Conservation (phyloP, 176 grass and related monocot species). For the Aegilops sharonensis region DNA sequence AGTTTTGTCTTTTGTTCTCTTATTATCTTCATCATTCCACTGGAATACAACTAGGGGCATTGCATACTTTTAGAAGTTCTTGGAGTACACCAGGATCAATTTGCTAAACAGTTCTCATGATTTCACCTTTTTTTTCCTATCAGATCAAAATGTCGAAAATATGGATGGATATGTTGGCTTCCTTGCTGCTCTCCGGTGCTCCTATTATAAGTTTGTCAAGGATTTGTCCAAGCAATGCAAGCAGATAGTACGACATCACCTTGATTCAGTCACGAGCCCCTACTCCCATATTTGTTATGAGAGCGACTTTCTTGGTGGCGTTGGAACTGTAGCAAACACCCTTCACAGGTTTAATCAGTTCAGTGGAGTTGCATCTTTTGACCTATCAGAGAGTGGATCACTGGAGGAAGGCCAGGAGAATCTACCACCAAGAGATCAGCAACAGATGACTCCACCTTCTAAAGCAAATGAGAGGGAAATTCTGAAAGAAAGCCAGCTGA, state of each 20-base stretch:
- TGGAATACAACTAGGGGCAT: background rate
- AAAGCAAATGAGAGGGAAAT: slow-evolving; percentile 72
- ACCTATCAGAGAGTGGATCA: slow-evolving; percentile 67
- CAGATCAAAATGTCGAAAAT: slow-evolving; percentile 67
- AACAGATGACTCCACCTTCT: slow-evolving; percentile 73
- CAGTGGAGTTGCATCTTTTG: slow-evolving; percentile 56
- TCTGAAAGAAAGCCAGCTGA: slow-evolving; percentile 86
- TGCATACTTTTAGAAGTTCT: background rate
- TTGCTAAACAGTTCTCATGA: slow-evolving; percentile 9
- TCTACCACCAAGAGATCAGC: slow-evolving; percentile 73
- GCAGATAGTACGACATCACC: slow-evolving; percentile 79
- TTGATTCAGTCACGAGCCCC: slow-evolving; percentile 85
- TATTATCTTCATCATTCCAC: slow-evolving; percentile 13
- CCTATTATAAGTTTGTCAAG: slow-evolving; percentile 83
- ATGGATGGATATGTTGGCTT: slow-evolving; percentile 98
- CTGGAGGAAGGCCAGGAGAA: slow-evolving; percentile 72
- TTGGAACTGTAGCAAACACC: slow-evolving; percentile 44
- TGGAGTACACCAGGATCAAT: background rate
- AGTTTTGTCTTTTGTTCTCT: background rate
- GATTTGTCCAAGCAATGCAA: slow-evolving; percentile 94
- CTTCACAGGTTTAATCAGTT: slow-evolving; percentile 61
- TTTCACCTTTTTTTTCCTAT: background rate
- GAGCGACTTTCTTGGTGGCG: slow-evolving; percentile 44
- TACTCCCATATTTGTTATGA: slow-evolving; percentile 93
- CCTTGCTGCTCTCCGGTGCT: slow-evolving; percentile 72